Percentiles rank a stretch among this genome's conserved stretches.
Evolutionary conservation across 768 basidiomycete species (phyloP).

Genomic region (Tylopilus sp.): DNA sequence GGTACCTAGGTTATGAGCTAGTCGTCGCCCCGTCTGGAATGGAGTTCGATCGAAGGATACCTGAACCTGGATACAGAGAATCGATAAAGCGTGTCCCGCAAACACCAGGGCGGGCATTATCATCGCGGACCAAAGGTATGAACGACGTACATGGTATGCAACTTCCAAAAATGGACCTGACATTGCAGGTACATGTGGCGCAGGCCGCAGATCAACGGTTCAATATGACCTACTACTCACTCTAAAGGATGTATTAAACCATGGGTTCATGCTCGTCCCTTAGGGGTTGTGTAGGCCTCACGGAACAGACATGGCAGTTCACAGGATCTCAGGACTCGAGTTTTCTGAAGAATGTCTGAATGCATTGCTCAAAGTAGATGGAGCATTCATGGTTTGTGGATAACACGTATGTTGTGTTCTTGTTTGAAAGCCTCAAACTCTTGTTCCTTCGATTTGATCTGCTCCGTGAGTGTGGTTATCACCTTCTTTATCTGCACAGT

Average conservation of each 20-base stretch:
- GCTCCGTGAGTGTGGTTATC: constrained; percentile 70
- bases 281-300: not conserved
- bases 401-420: constrained; percentile 72
- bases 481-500: constrained; percentile 73
- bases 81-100: not conserved
- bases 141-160: not conserved
- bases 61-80: not conserved
- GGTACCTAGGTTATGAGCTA: not conserved
- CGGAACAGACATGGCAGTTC: not conserved
- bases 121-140: no score
- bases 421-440: constrained; percentile 78
- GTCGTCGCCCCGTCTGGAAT: not conserved
- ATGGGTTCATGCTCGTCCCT: not conserved
- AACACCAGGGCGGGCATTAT: no score
- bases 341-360: not conserved
- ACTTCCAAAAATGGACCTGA: constrained; percentile 1
- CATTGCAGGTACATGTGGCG: constrained; percentile 6
- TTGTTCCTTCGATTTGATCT: constrained; percentile 86
- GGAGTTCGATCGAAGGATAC: not conserved
- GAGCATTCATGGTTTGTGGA: constrained; percentile 31
- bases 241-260: not conserved
- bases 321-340: no score
- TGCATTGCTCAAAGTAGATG: constrained; percentile 2
- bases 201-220: not conserved
- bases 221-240: not conserved